Evolutionary conservation across 2,329 filamentous ascomycete genomes (phyloP), one percentile per base, ranked within the genome.

Genomic region (Xylaria sp.): DNA sequence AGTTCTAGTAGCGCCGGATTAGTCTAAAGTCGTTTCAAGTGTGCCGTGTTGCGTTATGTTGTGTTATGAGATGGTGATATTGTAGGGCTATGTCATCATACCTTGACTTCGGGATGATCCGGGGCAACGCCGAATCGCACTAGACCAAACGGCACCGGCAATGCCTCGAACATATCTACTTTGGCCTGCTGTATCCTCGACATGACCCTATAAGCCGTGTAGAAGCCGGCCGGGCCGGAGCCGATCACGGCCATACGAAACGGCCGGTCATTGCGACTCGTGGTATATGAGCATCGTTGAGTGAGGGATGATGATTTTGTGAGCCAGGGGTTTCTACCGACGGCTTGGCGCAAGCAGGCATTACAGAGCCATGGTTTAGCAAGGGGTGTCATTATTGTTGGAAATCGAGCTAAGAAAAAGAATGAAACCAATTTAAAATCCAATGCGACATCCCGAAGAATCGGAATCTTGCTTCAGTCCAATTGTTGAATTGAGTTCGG

Each of bases 31-130:
- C 5, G 5, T 37, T 37, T 27, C 40, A 13, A 29, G 21, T 32
- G 29, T 32, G 5, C 10, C 10, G 29, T 32, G 29, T 32, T 32
- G 29, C 5, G 29, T 32, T 32, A 32, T 32, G 2, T 25, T 32
- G 21, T 51, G 21, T 25, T 23, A 21, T 53, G 51, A 61, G 25
- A 40, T 27, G n/a, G 48, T 6, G 13, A 21, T 35, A 35, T 51
- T 25, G 48, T 13, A 5, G 44, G 40, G 16, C 35, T 57, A 9
- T 50, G 25, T 27, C 27, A 58, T 65, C 81, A 69, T 82, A 96
- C 93, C 89, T 99, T 99, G 73, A 99, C 96, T 82, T 99, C 95
- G 0, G 96, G 95, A 81, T 99, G 96, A 79, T 99, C 96, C 5
- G 96, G 96, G n/a, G 96, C 97, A 67, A 99, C 96, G 9, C 96